These are phyloP conservation scores for Fusarium irregulare DNA, from an alignment of 2,329 filamentous ascomycete genomes.

Conservation along the genomic window DNA sequence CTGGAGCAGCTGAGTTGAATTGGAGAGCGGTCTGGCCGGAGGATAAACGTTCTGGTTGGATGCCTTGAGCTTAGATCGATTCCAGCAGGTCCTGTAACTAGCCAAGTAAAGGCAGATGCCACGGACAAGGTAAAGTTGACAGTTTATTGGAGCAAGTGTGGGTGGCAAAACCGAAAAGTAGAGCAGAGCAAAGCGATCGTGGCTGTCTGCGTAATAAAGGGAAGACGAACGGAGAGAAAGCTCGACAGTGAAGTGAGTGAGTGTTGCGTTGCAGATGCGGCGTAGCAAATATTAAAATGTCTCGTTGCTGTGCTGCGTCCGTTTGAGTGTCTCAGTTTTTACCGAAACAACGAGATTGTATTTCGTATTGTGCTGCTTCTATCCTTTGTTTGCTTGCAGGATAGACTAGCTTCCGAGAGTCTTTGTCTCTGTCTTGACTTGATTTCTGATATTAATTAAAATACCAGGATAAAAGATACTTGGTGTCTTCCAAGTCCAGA, in stretches of 20 bases:
- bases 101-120: constrained; percentile 20
- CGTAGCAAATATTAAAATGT: constrained; percentile 32
- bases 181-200: constrained; percentile 29
- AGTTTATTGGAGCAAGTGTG: not conserved
- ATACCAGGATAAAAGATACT: constrained; percentile 15
- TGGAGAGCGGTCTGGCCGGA: constrained; percentile 29
- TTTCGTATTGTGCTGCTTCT: constrained; percentile 10
- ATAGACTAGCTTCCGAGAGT: constrained; percentile 9
- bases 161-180: constrained; percentile 33
- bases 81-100: not conserved
- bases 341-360: constrained; percentile 25
- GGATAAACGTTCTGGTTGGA: constrained; percentile 25
- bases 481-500: constrained; percentile 13
- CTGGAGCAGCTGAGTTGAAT: not conserved
- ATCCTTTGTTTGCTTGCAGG: constrained; percentile 23
- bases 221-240: not conserved
- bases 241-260: constrained; percentile 11
- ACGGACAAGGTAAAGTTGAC: constrained; percentile 6
- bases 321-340: constrained; percentile 39
- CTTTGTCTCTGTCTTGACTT: constrained; percentile 16
- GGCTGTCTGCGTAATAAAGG: constrained; percentile 6
- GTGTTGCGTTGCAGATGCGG: constrained; percentile 37
- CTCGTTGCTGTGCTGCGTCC: constrained; percentile 28
- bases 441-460: constrained; percentile 23
- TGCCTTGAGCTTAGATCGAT: constrained; percentile 11